Evolutionary conservation across 306 rosid genomes (phyloP), one percentile per base, ranked within the genome.

Genomic region (Cercis canadensis): DNA sequence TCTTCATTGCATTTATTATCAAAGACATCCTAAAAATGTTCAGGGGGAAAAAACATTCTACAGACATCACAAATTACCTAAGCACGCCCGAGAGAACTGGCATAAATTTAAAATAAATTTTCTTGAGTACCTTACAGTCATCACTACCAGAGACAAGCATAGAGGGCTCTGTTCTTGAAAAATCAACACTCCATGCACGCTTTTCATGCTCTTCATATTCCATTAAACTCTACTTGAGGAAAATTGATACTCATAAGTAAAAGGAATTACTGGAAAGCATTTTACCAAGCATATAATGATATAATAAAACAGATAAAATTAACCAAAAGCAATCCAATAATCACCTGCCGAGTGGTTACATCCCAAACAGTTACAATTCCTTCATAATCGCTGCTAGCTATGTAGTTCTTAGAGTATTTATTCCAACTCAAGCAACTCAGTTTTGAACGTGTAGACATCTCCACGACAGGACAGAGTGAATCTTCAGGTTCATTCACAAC

Each of bases 371-470:
- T 89, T 65, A 94, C 95, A 69, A 91, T 89, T 67, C 99, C 99
- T 69, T 94, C 99, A 75, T 94, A 94, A 83, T 94, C 99, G 39
- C 97, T 94, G 79, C 99, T 94, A 65, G 99, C 99, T 71, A 94
- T 94, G 58, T 86, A 92, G 78, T 89, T 91, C 89, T 94, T 94
- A 15, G 88, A 82, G 80, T 47, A 84, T 73, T 94, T 94, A 77
- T 91, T 87, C 99, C 99, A 94, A 85, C 99, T 94, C 91, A 94
- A 80, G 87, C 99, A 94, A 82, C 99, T 91, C 62, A 94, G 95
- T 83, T 94, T 94, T 74, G 97, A 85, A 45, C 99, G 97, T 8
- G 99, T 91, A 54, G 96, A 78, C 97, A 94, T 91, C 81, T 94
- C 99, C 80, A 91, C 96, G 53, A 91, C 88, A 53, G 99, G 96